These are phyloP conservation scores for Groenewaldozyma salmanticensis DNA, from an alignment of 805 yeast species.

Conservation along the genomic window DNA sequence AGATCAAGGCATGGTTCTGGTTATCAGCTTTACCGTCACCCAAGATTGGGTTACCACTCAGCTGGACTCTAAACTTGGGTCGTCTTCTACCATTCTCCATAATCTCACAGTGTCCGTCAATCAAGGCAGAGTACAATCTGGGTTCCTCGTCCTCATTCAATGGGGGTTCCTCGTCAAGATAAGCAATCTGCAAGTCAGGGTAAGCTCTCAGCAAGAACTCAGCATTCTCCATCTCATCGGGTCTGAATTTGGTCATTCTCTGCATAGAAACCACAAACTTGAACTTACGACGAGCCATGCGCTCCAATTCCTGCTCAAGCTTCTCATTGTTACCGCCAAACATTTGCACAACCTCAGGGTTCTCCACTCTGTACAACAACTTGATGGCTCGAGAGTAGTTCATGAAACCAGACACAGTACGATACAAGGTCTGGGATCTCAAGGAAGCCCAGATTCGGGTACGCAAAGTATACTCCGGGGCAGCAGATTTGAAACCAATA, in stretches of 20 bases:
- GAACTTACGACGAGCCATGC: constrained; percentile 73
- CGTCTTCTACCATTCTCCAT: constrained; percentile 49
- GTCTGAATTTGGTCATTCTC: constrained; percentile 54
- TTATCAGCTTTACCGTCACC: constrained; percentile 97
- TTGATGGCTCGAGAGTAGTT: constrained; percentile 95
- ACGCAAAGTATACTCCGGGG: constrained; percentile 91
- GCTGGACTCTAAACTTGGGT: constrained; percentile 55
- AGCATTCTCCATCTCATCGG: constrained; percentile 58
- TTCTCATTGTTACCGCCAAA: constrained; percentile 98
- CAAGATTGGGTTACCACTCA: constrained; percentile 88
- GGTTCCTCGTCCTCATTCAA: constrained; percentile 36
- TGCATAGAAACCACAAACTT: constrained; percentile 82
- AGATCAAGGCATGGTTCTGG: constrained; percentile 80
- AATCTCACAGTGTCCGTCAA: constrained; percentile 48
- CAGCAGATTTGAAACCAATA: constrained; percentile 95
- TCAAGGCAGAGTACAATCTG: constrained; percentile 56
- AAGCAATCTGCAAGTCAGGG: constrained; percentile 72
- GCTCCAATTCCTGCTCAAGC: constrained; percentile 84
- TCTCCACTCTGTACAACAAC: constrained; percentile 85
- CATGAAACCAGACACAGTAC: constrained; percentile 98
- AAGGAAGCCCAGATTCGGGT: constrained; percentile 98
- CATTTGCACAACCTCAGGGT: constrained; percentile 89
- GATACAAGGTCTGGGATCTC: constrained; percentile 90
- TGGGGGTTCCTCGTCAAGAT: constrained; percentile 81
- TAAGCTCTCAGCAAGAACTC: constrained; percentile 59